Evolutionary conservation across 2,329 filamentous ascomycete species (phyloP), one percentile per base, ranked within the genome.

Genomic region (Colletotrichum camelliae): DNA sequence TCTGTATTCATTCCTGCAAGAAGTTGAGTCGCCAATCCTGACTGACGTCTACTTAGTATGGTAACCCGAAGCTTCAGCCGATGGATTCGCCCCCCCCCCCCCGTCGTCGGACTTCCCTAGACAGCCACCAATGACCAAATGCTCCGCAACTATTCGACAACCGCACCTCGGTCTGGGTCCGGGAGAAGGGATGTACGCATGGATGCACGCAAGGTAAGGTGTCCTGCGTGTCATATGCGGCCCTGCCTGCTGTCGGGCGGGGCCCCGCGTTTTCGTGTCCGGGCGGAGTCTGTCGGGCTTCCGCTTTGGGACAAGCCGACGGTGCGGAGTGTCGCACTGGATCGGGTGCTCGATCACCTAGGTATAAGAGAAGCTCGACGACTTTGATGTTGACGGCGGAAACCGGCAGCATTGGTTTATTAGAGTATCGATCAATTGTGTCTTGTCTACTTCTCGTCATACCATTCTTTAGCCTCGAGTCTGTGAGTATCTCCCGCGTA

Each of bases 361-460:
- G 29, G 57, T 66, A 66, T 66, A 66, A 66, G 62, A 66, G 24
- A 66, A n/a, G 5, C 43, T 48, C 15, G 24, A 43, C 37, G 37
- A 48, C 18, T 48, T n/a, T 16, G 24, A 24, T 52, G 62, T 66
- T n/a, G 62, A 33, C n/a, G 16, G 33, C 15, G n/a, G 15, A 2
- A 33, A 18, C 35, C 0, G 1, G 3, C 58, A 24, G 29, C 0
- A 33, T 21, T 33, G 15, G 10, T 15, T 16, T 31, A 7, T 31
- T 31, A 4, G 18, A n/a, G 5, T 2, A 48, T 7, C 0, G 0
- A 7, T n/a, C 3, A 2, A 12, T 1, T 21, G 18, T 2, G 0
- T 48, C 18, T 48, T 48, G 18, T 48, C n/a, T 48, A 48, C 43
- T 21, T 48, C 10, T 3, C n/a, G 10, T 0, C 43, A 18, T 2